phyloP scores from a whole-genome alignment of 306 rosid species.

The Inga laurina region DNA sequence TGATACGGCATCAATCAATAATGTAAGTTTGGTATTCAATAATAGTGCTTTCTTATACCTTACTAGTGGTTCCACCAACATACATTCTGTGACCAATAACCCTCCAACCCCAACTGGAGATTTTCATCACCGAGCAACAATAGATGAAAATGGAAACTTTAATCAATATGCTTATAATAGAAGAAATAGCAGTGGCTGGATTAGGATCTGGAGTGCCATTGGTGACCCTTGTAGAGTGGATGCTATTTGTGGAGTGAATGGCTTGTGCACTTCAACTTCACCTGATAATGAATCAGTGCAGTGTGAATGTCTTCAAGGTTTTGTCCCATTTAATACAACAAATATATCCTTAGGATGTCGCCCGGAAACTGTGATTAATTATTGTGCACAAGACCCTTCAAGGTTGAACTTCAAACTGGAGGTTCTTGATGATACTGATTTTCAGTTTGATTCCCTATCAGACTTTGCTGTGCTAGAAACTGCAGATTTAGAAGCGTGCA shows the following conservation, averaged over 20 bases:
- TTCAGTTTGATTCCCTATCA: not conserved
- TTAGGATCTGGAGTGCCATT: conserved; percentile 36
- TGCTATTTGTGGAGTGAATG: conserved; percentile 35
- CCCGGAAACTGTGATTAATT: conserved; percentile 12
- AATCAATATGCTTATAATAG: conserved; percentile 34
- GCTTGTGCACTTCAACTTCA: conserved; percentile 30
- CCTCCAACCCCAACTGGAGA: conserved; percentile 31
- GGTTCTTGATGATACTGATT: conserved; percentile 40
- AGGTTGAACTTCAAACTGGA: conserved; percentile 16
- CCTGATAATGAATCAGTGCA: conserved; percentile 31
- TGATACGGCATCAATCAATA: not conserved
- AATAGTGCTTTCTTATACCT: conserved; percentile 17
- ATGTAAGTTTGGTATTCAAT: conserved; percentile 27
- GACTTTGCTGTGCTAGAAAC: not conserved
- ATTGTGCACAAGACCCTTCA: conserved; percentile 20
- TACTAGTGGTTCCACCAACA: not conserved
- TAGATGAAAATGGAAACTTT: conserved; percentile 37
- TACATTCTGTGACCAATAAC: not conserved
- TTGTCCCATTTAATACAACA: conserved; percentile 6
- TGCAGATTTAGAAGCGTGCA: conserved; percentile 30
- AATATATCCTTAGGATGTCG: conserved; percentile 37
- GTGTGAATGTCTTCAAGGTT: conserved; percentile 34
- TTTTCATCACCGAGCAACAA: conserved; percentile 33
- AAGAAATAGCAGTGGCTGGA: conserved; percentile 35
- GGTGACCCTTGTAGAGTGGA: conserved; percentile 33